phyloP scores from a whole-genome alignment of 2,329 filamentous ascomycete genomes.

The Penicillium griseofulvum region DNA sequence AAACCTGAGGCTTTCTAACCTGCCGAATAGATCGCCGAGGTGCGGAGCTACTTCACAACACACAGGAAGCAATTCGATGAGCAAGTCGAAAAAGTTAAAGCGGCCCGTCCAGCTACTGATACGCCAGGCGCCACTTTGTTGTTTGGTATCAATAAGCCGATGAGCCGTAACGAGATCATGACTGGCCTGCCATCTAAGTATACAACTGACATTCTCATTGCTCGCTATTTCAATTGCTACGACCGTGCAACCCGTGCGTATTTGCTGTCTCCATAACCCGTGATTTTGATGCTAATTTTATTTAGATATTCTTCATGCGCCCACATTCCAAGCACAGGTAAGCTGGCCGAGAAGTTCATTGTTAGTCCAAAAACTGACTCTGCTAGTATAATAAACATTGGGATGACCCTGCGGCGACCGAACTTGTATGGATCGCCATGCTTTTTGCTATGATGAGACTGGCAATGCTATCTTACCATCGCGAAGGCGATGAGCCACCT shows the following conservation, averaged over 20 bases:
- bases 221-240: slow-evolving; percentile 85
- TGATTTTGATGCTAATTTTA: not conserved
- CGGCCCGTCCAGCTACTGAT: slow-evolving; percentile 57
- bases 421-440: slow-evolving; percentile 61
- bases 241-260: slow-evolving; percentile 61
- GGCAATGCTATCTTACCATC: slow-evolving; percentile 61
- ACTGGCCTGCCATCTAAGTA: slow-evolving; percentile 76
- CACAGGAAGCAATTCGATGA: slow-evolving; percentile 88
- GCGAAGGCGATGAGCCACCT: slow-evolving; percentile 61
- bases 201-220: slow-evolving; percentile 78
- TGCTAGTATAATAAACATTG: slow-evolving; percentile 61
- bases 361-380: slow-evolving; percentile 7
- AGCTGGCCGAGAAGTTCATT: slow-evolving; percentile 1
- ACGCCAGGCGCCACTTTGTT: slow-evolving; percentile 71
- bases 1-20: not conserved
- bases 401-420: slow-evolving; percentile 56
- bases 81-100: slow-evolving; percentile 72
- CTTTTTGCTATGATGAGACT: slow-evolving; percentile 65
- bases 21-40: slow-evolving; percentile 69
- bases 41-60: slow-evolving; percentile 81
- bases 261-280: not conserved
- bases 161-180: slow-evolving; percentile 73
- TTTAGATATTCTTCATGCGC: slow-evolving; percentile 70
- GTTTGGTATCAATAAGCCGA: slow-evolving; percentile 67
- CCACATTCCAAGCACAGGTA: slow-evolving; percentile 77